Evolutionary conservation across 2,329 filamentous ascomycete species (phyloP).

Genomic region (Colletotrichum sansevieriae): DNA sequence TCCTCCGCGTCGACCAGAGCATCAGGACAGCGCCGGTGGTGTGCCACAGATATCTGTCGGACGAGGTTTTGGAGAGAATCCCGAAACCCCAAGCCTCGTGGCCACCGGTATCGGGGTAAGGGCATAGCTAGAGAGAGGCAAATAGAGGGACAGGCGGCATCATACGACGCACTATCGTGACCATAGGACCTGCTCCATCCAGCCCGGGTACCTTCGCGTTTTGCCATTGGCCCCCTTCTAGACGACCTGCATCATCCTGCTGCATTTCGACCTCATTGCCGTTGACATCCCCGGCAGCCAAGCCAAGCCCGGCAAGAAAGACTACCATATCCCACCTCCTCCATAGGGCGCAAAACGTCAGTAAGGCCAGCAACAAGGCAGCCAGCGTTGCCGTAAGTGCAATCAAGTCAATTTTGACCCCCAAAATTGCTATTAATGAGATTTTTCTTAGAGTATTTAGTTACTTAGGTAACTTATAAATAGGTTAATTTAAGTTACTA

Average conservation of each 20-base stretch:
- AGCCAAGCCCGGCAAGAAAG: not conserved
- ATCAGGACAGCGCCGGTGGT: not conserved
- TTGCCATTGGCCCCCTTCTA: not conserved
- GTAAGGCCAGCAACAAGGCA: not conserved
- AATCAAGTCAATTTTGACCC: too few relatives aligned
- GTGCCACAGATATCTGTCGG: not conserved
- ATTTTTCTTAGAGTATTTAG: too few relatives aligned
- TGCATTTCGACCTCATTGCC: not conserved
- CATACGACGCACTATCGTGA: not conserved
- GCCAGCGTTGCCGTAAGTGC: too few relatives aligned
- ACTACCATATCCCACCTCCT: conserved; percentile 2
- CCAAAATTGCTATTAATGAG: too few relatives aligned
- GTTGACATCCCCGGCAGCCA: not conserved
- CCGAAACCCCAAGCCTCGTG: conserved; percentile 5
- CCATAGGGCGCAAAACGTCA: not conserved
- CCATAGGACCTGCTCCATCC: rapidly evolving
- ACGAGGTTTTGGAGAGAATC: not conserved
- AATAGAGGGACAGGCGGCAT: not conserved
- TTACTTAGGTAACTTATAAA: too few relatives aligned
- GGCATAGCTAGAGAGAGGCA: conserved; percentile 10
- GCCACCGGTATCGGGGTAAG: not conserved
- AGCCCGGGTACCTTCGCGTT: not conserved
- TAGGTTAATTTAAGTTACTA: too few relatives aligned
- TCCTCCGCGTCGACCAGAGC: not conserved
- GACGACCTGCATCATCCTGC: not conserved